These are phyloP conservation scores for Globisporangium cederbergense DNA, from an alignment of 352 stramenopile species.

Conservation along the genomic window DNA sequence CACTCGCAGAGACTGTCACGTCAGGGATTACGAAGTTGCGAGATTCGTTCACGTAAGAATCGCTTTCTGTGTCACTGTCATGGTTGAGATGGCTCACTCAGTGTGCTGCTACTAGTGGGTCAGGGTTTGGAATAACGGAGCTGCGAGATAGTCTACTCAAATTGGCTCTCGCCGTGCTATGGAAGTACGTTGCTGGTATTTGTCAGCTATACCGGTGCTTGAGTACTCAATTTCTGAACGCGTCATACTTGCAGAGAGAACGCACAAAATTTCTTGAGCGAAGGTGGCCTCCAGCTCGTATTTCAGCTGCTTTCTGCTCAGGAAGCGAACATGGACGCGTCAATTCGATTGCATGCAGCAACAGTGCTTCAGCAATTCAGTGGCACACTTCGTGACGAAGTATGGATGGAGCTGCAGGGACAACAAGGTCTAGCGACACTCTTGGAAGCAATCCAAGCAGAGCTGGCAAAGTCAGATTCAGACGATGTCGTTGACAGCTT, in stretches of 20 bases:
- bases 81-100: background rate
- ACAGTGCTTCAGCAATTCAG: background rate
- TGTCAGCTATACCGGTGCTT: background rate
- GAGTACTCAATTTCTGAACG: background rate
- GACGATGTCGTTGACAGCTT: background rate
- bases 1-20: constrained; percentile 1
- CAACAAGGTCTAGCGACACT: constrained; percentile 4
- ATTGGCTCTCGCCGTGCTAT: constrained; percentile 24
- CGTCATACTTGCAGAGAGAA: constrained; percentile 5
- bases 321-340: background rate
- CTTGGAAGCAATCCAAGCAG: background rate
- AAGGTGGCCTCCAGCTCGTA: background rate
- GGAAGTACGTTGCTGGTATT: constrained; percentile 18
- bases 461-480: background rate
- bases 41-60: background rate
- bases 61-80: too few relatives aligned
- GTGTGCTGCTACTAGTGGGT: constrained; percentile 10
- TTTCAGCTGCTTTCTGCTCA: background rate
- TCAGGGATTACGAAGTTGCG: background rate
- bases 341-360: constrained; percentile 1
- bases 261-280: background rate
- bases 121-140: background rate
- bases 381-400: constrained; percentile 1
- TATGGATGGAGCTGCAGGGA: constrained; percentile 5
- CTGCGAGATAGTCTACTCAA: constrained; percentile 20